These are phyloP conservation scores for Leishmania major DNA, from an alignment of 208 protist genomes.

Conservation along the genomic window DNA sequence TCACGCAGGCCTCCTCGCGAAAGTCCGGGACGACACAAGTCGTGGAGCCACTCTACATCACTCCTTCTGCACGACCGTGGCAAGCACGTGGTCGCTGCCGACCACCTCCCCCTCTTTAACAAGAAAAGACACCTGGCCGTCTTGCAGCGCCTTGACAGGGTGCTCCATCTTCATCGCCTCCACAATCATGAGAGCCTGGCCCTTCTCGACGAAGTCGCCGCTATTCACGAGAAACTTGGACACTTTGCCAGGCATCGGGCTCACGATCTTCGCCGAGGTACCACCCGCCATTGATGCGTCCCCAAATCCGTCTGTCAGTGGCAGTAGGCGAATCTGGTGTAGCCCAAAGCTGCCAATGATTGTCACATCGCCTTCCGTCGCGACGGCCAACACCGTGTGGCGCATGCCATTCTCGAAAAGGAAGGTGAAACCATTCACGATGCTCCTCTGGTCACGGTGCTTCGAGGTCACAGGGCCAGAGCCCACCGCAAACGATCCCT, in stretches of 20 bases:
- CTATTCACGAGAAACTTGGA: slow-evolving; percentile 73
- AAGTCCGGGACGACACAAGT: not conserved
- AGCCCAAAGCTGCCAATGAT: slow-evolving; percentile 29
- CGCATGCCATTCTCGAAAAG: slow-evolving; percentile 36
- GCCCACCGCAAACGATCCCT: slow-evolving; percentile 32
- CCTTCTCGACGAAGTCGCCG: slow-evolving; percentile 85
- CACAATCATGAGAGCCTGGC: slow-evolving; percentile 87
- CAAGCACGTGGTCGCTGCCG: slow-evolving; percentile 35
- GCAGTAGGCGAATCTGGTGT: slow-evolving; percentile 25
- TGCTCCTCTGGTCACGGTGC: slow-evolving; percentile 23
- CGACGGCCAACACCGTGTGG: slow-evolving; percentile 26
- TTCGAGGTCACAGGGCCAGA: slow-evolving; percentile 16
- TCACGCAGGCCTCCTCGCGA: not conserved
- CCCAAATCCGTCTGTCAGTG: slow-evolving; percentile 43
- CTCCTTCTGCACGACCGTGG: slow-evolving; percentile 15
- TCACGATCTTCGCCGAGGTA: slow-evolving; percentile 83
- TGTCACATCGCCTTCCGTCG: slow-evolving; percentile 38
- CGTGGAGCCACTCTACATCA: not conserved
- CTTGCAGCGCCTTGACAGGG: slow-evolving; percentile 54
- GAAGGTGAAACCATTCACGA: slow-evolving; percentile 31
- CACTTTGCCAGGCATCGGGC: slow-evolving; percentile 94
- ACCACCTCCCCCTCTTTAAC: slow-evolving; percentile 55
- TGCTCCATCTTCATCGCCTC: slow-evolving; percentile 98
- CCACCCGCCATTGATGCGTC: slow-evolving; percentile 90
- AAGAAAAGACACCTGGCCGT: slow-evolving; percentile 51